Evolutionary conservation across 805 yeast species (phyloP).

Genomic region (Zygoascus tannicola): DNA sequence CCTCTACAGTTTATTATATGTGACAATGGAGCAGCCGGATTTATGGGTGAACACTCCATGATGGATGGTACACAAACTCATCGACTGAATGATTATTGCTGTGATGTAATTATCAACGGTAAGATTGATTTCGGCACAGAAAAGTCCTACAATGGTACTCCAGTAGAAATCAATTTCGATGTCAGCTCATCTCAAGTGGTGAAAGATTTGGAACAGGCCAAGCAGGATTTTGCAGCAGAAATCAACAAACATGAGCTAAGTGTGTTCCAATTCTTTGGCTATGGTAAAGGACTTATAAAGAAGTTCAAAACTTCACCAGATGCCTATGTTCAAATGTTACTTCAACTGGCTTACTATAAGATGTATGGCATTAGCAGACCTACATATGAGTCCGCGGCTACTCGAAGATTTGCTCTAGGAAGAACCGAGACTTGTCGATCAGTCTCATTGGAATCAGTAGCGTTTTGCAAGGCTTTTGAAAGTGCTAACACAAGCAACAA

Average conservation of each 20-base stretch:
- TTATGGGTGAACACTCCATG: slow-evolving; percentile 91
- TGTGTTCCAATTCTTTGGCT: slow-evolving; percentile 71
- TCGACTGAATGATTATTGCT: slow-evolving; percentile 69
- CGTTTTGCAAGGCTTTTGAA: slow-evolving; percentile 69
- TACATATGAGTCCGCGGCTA: slow-evolving; percentile 93
- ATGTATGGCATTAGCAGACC: slow-evolving; percentile 73
- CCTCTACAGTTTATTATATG: slow-evolving; percentile 77
- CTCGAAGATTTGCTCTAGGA: slow-evolving; percentile 79
- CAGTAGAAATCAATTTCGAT: slow-evolving; percentile 41
- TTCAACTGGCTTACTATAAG: slow-evolving; percentile 86
- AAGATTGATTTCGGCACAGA: slow-evolving; percentile 30
- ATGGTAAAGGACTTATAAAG: slow-evolving; percentile 82
- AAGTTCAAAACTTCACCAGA: slow-evolving; percentile 83
- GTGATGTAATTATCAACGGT: slow-evolving; percentile 45
- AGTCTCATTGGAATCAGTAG: slow-evolving; percentile 61
- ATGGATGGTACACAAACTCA: slow-evolving; percentile 98
- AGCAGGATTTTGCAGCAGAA: slow-evolving; percentile 45
- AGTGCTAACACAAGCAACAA: slow-evolving; percentile 39
- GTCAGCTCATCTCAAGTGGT: slow-evolving; percentile 41
- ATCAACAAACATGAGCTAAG: slow-evolving; percentile 61
- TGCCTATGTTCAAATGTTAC: slow-evolving; percentile 81
- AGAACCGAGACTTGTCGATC: slow-evolving; percentile 91
- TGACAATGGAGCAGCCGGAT: slow-evolving; percentile 82
- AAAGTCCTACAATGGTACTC: slow-evolving; percentile 14
- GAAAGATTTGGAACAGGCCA: slow-evolving; percentile 46